phyloP scores from a whole-genome alignment of 1,284 basidiomycete species.

The Phellopilus nigrolimitatus region DNA sequence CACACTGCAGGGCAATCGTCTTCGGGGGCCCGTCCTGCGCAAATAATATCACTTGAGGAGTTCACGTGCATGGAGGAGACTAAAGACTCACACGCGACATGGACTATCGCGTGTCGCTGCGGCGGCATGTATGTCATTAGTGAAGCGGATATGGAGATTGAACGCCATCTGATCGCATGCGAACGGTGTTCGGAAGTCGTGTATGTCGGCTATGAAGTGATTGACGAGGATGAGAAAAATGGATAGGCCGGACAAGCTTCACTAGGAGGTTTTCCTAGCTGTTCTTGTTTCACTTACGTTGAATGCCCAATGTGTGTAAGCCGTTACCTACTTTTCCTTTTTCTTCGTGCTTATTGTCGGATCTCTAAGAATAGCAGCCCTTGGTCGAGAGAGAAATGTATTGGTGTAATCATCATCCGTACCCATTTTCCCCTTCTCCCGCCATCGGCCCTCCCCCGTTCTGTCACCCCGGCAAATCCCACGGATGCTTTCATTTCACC shows the following conservation, averaged over 20 bases:
- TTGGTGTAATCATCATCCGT: no score
- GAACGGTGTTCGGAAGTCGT: conserved; percentile 70
- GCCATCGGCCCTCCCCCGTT: no score
- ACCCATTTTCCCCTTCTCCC: no score
- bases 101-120: conserved; percentile 64
- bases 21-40: conserved; percentile 57
- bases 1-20: background rate
- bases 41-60: conserved; percentile 71
- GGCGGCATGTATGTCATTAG: conserved; percentile 58
- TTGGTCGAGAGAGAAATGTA: no score
- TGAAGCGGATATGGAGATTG: conserved; percentile 55
- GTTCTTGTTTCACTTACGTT: background rate
- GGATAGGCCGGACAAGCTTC: background rate
- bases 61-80: conserved; percentile 40
- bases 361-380: no score
- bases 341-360: no score
- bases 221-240: conserved; percentile 27
- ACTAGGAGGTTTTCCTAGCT: background rate
- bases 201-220: conserved; percentile 73
- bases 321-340: no score
- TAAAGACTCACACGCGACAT: conserved; percentile 30
- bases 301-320: no score
- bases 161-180: conserved; percentile 63
- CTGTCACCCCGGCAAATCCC: no score
- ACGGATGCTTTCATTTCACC: no score